Conservation (phyloP, 371 early-diverging fungal species). For the Actinomucor elegans region DNA sequence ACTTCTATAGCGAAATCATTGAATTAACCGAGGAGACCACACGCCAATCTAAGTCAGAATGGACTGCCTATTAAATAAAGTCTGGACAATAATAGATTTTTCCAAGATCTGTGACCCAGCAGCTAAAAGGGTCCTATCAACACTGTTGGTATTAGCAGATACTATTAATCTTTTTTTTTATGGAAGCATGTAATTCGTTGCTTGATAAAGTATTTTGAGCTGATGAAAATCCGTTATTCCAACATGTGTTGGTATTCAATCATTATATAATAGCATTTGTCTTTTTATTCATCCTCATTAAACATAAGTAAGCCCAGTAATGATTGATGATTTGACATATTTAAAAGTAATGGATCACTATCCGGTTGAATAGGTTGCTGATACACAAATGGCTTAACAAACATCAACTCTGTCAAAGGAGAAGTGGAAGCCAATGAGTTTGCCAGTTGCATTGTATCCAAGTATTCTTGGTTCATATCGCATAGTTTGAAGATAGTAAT, state of each 20-base stretch:
- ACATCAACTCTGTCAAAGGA: constrained; percentile 15
- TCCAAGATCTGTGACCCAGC: too few relatives aligned
- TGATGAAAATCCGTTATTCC: too few relatives aligned
- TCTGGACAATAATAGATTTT: too few relatives aligned
- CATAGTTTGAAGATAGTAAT: constrained; percentile 26
- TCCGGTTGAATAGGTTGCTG: neutral
- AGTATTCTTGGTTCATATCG: neutral
- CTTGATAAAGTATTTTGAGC: too few relatives aligned
- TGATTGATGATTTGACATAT: constrained; percentile 16
- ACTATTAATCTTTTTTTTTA: too few relatives aligned
- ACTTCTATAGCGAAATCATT: neutral
- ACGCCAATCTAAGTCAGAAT: too few relatives aligned
- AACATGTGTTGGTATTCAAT: too few relatives aligned
- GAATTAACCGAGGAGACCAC: neutral
- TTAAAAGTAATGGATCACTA: neutral
- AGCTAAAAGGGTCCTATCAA: too few relatives aligned
- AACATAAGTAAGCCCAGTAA: constrained; percentile 12
- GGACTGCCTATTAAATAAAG: too few relatives aligned
- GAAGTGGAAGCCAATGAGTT: constrained; percentile 18
- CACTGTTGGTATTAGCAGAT: too few relatives aligned
- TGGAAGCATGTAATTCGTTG: too few relatives aligned
- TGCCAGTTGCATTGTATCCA: constrained; percentile 1
- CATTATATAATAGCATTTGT: too few relatives aligned
- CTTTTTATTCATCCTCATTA: constrained; percentile 16
- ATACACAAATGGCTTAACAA: neutral